phyloP scores from a whole-genome alignment of 2,329 filamentous ascomycete genomes.

The Sporothrix variecibatus region DNA sequence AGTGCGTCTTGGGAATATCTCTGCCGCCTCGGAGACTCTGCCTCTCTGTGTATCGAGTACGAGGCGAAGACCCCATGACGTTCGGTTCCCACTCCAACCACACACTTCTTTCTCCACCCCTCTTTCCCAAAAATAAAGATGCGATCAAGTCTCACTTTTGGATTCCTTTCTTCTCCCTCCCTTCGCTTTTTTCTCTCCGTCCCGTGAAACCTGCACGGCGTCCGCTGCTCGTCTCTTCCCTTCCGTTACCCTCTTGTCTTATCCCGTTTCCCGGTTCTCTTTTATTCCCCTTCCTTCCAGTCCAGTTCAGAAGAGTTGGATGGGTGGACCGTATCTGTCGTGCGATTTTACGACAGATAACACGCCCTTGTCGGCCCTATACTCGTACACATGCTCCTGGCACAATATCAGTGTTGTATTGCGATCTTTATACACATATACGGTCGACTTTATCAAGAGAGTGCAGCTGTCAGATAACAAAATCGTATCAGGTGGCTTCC shows the following conservation, averaged over 20 bases:
- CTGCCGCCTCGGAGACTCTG: background rate
- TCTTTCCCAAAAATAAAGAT: background rate
- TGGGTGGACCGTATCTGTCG: background rate
- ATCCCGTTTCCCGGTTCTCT: background rate
- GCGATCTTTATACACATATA: background rate
- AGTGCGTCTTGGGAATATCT: background rate
- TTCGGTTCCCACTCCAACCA: background rate
- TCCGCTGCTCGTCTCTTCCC: background rate
- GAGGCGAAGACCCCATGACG: constrained; percentile 7
- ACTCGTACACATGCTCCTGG: background rate
- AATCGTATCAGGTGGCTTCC: background rate
- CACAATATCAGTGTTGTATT: background rate
- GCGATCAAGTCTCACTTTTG: background rate
- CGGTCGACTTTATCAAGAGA: background rate
- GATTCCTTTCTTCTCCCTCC: background rate
- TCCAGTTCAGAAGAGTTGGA: background rate
- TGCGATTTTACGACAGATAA: background rate
- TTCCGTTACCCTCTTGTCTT: background rate
- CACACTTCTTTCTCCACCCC: background rate
- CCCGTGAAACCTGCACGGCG: background rate
- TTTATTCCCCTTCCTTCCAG: background rate
- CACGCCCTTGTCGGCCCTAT: background rate
- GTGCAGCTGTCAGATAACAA: background rate
- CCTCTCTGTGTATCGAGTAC: background rate
- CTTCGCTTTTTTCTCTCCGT: background rate